Conservation (phyloP, 1,284 basidiomycete species). For the Microbotryum intermedium region DNA sequence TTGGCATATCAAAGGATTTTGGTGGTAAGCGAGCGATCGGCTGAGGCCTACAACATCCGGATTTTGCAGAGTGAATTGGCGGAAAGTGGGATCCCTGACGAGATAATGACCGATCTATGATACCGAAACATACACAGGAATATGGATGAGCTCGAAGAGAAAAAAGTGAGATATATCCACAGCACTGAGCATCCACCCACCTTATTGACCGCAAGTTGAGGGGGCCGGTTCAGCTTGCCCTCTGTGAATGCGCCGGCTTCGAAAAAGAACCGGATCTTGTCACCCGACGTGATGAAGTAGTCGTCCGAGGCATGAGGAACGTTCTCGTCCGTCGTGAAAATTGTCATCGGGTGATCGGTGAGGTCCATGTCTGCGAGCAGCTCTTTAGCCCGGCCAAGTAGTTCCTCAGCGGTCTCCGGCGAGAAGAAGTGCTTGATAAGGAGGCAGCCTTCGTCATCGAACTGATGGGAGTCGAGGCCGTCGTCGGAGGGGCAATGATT, state of each 20-base stretch:
- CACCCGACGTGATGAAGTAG: constrained; percentile 82
- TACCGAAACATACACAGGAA: background rate
- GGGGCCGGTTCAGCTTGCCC: constrained; percentile 59
- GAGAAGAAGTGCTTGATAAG: constrained; percentile 65
- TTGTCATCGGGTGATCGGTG: constrained; percentile 74
- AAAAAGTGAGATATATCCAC: background rate
- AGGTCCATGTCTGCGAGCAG: constrained; percentile 68
- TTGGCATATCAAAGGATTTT: constrained; percentile 51
- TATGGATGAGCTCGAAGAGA: background rate
- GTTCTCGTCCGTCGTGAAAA: constrained; percentile 65
- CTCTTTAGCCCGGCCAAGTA: constrained; percentile 47
- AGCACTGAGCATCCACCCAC: constrained; percentile 26
- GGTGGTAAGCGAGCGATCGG: constrained; percentile 24
- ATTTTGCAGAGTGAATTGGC: background rate
- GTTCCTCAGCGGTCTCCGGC: constrained; percentile 50
- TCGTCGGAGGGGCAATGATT: background rate
- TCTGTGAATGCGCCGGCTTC: constrained; percentile 65
- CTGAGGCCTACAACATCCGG: constrained; percentile 22
- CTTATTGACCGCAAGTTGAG: constrained; percentile 52
- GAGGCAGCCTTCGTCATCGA: constrained; percentile 54
- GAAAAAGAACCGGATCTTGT: constrained; percentile 85
- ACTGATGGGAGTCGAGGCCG: background rate
- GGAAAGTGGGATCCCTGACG: constrained; percentile 67
- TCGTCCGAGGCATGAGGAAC: constrained; percentile 72
- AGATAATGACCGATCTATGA: constrained; percentile 48